Evolutionary conservation across 2,329 filamentous ascomycete genomes (phyloP).

Genomic region (Fusarium neocosmosporiellum): DNA sequence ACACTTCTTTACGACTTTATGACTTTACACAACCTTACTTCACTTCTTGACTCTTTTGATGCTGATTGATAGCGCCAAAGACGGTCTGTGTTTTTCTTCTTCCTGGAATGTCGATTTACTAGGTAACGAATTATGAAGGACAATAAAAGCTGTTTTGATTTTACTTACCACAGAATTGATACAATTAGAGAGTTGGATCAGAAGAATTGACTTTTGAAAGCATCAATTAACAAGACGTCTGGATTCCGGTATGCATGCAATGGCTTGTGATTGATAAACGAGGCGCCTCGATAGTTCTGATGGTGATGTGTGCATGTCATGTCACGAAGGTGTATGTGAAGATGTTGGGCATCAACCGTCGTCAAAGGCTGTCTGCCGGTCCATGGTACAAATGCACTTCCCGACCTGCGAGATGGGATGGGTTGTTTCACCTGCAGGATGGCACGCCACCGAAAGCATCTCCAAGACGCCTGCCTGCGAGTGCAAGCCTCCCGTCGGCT

Average conservation of each 20-base stretch:
- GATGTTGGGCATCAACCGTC: neutral
- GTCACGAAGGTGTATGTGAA: neutral
- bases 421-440: constrained; percentile 4
- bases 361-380: neutral
- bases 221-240: neutral
- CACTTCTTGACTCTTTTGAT: constrained; percentile 40
- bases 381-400: neutral
- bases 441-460: neutral
- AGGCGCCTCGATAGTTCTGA: neutral
- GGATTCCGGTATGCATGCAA: neutral
- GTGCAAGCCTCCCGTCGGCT: neutral
- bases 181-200: constrained; percentile 39
- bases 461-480: neutral
- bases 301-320: neutral
- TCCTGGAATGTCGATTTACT: constrained; percentile 49
- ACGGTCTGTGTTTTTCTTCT: constrained; percentile 44
- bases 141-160: constrained; percentile 51
- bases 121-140: constrained; percentile 56
- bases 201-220: constrained; percentile 14
- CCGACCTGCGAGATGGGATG: neutral
- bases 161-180: constrained; percentile 39
- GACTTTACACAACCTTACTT: constrained; percentile 46
- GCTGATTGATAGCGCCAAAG: constrained; percentile 45
- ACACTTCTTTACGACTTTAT: constrained; percentile 42
- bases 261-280: neutral